Base-by-base conservation (phyloP, 768 basidiomycete genomes). In the Pleurotus citrinopileatus region DNA sequence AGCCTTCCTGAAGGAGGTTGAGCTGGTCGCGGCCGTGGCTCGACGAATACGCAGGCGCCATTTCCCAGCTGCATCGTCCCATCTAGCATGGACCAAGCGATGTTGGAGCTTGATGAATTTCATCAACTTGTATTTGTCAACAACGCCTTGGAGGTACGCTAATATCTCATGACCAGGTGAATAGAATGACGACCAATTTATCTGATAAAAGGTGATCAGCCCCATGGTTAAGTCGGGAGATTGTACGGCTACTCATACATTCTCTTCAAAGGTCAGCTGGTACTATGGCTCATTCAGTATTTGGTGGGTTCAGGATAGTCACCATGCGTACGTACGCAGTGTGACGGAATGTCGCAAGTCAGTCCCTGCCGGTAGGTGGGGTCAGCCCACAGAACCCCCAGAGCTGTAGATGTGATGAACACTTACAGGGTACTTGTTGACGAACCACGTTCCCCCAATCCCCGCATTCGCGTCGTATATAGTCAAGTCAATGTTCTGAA, bases 401-500 rank as follows among this genome's bases (percentile, higher is more conserved):
- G 53, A 37, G 15, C 34, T 38, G 59, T 25, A n/a, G n/a, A n/a
- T n/a, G n/a, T n/a, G n/a, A n/a, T 26, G 44, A 45, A 25, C 28
- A 61, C 73, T 61, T 44, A 80, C 80, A 3, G 81, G 81, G 61
- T 83, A 84, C 53, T 64, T 73, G 54, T 83, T 84, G 7, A 68
- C 65, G 58, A 70, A 78, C 85, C 85, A 87, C 2, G 82, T 78
- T 2, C 85, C 85, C 8, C 84, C 85, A 20, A 87, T 70, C 1
- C 76, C 79, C n/a, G 72, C 66, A 47, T 78, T 74, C 54, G 81
- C 79, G 53, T 87, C 85, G 61, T 84, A 86, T 13, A 86, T 77
- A 0, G 73, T 74, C 3, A 87, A 62, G 17, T 80, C 67, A 12
- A 85, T 55, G 56, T 85, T 84, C 42, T 73, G 72, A 10, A 85